phyloP scores from a whole-genome alignment of 495 filamentous ascomycete genomes.

The Cercophora newfieldiana region DNA sequence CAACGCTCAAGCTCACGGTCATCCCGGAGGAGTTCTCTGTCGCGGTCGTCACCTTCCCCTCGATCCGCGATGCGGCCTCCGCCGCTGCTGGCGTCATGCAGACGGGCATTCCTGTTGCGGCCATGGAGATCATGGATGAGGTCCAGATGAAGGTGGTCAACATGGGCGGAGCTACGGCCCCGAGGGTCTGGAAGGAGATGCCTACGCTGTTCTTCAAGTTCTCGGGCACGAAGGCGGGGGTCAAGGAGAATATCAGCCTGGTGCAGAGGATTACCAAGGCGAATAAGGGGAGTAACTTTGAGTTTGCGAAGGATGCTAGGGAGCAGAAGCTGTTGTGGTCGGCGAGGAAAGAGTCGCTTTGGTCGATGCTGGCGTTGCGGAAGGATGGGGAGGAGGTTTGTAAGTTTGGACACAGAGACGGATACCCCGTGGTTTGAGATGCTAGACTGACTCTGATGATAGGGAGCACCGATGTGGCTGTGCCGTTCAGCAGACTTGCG shows the following conservation, averaged over 20 bases:
- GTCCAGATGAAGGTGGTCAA: slow-evolving; percentile 82
- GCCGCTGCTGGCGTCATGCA: slow-evolving; percentile 71
- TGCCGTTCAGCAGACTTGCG: slow-evolving; percentile 80
- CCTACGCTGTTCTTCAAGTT: slow-evolving; percentile 89
- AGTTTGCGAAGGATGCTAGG: slow-evolving; percentile 66
- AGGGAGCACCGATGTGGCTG: slow-evolving; percentile 83
- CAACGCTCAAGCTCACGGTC: slow-evolving; percentile 71
- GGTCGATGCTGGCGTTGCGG: slow-evolving; percentile 71
- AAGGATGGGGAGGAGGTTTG: slow-evolving; percentile 61
- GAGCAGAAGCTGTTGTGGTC: slow-evolving; percentile 75
- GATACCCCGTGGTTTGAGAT: not conserved
- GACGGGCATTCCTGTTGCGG: slow-evolving; percentile 70
- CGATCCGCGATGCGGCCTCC: slow-evolving; percentile 68
- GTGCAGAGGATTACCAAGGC: slow-evolving; percentile 65
- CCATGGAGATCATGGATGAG: slow-evolving; percentile 83
- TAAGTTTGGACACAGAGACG: slow-evolving; percentile 28
- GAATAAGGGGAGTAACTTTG: slow-evolving; percentile 66
- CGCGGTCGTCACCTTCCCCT: slow-evolving; percentile 74
- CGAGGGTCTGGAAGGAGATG: slow-evolving; percentile 68
- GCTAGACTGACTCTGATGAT: slow-evolving; percentile 1
- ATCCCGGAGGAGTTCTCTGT: slow-evolving; percentile 72
- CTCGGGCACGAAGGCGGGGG: slow-evolving; percentile 66
- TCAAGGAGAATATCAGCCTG: slow-evolving; percentile 65
- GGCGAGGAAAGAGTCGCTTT: slow-evolving; percentile 72
- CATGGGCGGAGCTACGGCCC: slow-evolving; percentile 64